Percentiles rank a stretch among this genome's conserved stretches.
These are phyloP conservation scores for Dictyostelium intermedium DNA, from an alignment of 78 protist genomes.

Conservation along the genomic window DNA sequence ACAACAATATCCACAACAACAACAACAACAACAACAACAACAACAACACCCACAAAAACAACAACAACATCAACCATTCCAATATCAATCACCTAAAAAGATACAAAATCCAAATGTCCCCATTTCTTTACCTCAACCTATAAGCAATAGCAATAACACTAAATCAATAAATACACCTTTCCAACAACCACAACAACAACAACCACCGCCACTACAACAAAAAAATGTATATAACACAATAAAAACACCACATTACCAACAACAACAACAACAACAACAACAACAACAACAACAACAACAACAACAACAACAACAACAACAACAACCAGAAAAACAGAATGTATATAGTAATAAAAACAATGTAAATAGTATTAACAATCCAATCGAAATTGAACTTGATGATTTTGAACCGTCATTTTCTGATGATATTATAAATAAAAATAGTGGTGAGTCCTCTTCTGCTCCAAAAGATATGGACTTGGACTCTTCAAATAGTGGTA, in stretches of 20 bases:
- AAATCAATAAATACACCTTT: no score
- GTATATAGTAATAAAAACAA: neutral
- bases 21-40: neutral
- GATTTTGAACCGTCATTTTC: neutral
- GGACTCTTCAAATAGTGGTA: neutral
- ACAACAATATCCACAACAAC: neutral
- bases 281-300: neutral
- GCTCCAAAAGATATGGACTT: neutral
- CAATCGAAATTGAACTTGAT: neutral
- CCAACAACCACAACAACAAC: neutral
- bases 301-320: neutral
- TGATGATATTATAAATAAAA: neutral
- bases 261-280: neutral
- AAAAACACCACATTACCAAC: neutral
- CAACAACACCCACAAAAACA: neutral
- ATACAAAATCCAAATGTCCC: neutral
- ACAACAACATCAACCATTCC: neutral
- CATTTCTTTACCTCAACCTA: neutral
- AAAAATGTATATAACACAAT: neutral
- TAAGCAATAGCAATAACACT: neutral
- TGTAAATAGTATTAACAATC: neutral
- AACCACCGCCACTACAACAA: neutral
- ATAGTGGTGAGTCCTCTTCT: neutral
- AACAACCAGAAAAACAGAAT: no score
- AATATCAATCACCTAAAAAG: neutral